A percentile compares a stretch with the other conserved stretches of the same genome.
These are phyloP conservation scores for Xerocomus amazonicus DNA, from an alignment of 1,284 basidiomycete species.

Conservation along the genomic window DNA sequence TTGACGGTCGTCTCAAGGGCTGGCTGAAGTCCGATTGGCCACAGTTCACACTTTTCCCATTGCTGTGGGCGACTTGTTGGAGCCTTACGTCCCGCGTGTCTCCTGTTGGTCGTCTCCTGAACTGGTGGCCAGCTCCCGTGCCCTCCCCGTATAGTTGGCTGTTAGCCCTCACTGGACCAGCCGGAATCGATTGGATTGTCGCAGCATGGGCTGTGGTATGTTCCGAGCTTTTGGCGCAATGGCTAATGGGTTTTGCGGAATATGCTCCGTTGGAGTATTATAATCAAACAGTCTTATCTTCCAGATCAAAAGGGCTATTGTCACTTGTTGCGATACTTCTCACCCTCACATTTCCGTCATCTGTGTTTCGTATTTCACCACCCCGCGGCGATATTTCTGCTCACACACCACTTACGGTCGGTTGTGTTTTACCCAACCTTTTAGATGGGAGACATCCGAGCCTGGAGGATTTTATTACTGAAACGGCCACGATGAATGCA, in stretches of 20 bases:
- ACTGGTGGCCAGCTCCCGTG: conserved; percentile 58
- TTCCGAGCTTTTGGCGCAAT: conserved; percentile 48
- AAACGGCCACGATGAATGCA: conserved; percentile 44
- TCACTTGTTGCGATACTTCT: conserved; percentile 43
- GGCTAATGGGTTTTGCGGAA: conserved; percentile 46
- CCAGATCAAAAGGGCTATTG: conserved; percentile 25
- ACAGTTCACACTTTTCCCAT: conserved; percentile 58
- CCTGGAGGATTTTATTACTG: conserved; percentile 59
- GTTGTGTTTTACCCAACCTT: conserved; percentile 57
- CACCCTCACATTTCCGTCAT: conserved; percentile 55
- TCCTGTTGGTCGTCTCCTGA: conserved; percentile 64
- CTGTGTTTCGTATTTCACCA: conserved; percentile 41
- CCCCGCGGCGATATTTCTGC: conserved; percentile 39
- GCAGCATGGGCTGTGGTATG: conserved; percentile 69
- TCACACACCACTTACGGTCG: conserved; percentile 55
- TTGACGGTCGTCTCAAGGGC: conserved; percentile 37
- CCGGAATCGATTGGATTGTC: conserved; percentile 63
- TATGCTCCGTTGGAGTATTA: conserved; percentile 10
- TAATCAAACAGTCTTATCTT: conserved; percentile 14
- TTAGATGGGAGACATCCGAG: conserved; percentile 40
- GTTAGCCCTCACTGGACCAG: conserved; percentile 51
- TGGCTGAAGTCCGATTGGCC: conserved; percentile 36
- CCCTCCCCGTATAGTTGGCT: conserved; percentile 59
- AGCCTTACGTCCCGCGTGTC: conserved; percentile 46
- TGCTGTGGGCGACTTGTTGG: conserved; percentile 65